These are phyloP conservation scores for Pythium monospermum DNA, from an alignment of 352 stramenopile genomes.

Conservation along the genomic window DNA sequence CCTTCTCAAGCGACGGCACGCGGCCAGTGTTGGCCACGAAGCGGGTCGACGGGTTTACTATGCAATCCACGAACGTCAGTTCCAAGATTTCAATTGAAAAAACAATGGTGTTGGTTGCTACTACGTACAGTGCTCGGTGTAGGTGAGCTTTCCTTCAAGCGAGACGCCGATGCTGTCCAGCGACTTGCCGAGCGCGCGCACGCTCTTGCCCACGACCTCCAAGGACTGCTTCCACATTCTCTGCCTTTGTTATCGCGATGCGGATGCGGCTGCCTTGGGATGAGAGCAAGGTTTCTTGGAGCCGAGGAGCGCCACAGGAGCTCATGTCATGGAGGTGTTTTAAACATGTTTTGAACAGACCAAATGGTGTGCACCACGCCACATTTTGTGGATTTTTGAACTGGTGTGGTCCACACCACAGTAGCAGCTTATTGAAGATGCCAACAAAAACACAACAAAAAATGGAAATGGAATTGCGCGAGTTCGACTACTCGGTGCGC, in stretches of 20 bases:
- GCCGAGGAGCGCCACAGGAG: slow-evolving; percentile 9
- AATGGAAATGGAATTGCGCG: slow-evolving; percentile 25
- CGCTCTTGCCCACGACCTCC: slow-evolving; percentile 73
- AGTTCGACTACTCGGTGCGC: slow-evolving; percentile 78
- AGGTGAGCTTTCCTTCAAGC: slow-evolving; percentile 73
- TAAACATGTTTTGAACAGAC: slow-evolving; percentile 1
- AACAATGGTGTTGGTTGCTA: too few species aligned
- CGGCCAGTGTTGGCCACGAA: slow-evolving; percentile 68
- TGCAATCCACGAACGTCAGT: too few species aligned
- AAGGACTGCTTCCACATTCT: slow-evolving; percentile 60
- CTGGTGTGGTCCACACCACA: neutral
- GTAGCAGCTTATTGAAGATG: neutral
- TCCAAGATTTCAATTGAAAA: too few species aligned
- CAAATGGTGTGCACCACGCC: slow-evolving; percentile 14
- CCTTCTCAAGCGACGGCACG: slow-evolving; percentile 44
- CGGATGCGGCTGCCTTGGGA: too few species aligned
- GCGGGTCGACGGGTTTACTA: slow-evolving; percentile 85
- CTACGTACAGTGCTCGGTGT: slow-evolving; percentile 87
- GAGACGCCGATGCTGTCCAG: slow-evolving; percentile 82
- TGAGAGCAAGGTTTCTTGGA: too few species aligned
- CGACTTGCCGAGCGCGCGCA: slow-evolving; percentile 79
- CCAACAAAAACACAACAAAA: neutral
- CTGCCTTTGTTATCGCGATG: too few species aligned
- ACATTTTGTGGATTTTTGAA: neutral
- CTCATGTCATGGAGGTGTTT: too few species aligned